Percentiles rank a stretch among this genome's conserved stretches.
phyloP scores from a whole-genome alignment of 1,284 basidiomycete species.

The Mycena citricolor region DNA sequence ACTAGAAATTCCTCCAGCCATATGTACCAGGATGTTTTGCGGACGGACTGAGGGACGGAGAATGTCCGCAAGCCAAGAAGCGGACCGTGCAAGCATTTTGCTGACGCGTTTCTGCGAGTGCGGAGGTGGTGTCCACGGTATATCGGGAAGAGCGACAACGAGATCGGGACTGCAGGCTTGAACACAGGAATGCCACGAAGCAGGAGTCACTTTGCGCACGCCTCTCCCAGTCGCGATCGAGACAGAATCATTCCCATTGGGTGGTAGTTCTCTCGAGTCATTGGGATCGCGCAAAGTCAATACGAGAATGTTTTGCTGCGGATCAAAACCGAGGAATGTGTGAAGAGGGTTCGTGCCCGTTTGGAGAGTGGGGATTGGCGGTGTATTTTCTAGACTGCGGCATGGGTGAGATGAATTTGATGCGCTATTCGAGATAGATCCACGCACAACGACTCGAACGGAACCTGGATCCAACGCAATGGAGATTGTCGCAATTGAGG shows the following conservation, averaged over 20 bases:
- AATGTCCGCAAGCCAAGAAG: constrained; percentile 59
- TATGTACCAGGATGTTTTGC: constrained; percentile 59
- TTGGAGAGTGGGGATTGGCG: constrained; percentile 60
- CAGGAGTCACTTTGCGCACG: constrained; percentile 58
- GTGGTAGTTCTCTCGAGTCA: constrained; percentile 63
- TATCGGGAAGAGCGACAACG: constrained; percentile 69
- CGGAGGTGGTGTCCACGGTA: constrained; percentile 59
- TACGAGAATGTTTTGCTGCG: constrained; percentile 50
- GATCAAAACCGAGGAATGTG: constrained; percentile 54
- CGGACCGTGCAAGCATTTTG: constrained; percentile 70
- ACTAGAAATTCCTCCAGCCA: constrained; percentile 58
- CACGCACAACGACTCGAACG: constrained; percentile 83
- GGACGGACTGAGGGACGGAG: constrained; percentile 30
- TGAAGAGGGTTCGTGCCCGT: constrained; percentile 53
- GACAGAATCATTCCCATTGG: constrained; percentile 61
- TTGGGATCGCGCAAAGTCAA: constrained; percentile 66
- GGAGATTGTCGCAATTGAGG: constrained; percentile 46
- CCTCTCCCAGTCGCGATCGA: constrained; percentile 65
- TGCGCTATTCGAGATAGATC: not conserved
- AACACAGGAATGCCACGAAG: constrained; percentile 54
- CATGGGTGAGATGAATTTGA: constrained; percentile 18
- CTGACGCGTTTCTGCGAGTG: constrained; percentile 72
- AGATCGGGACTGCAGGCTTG: constrained; percentile 63
- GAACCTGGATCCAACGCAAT: constrained; percentile 65
- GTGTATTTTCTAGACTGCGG: constrained; percentile 57